Conservation (phyloP, 106 monocot genomes). For the Dioscorea zingiberensis region DNA sequence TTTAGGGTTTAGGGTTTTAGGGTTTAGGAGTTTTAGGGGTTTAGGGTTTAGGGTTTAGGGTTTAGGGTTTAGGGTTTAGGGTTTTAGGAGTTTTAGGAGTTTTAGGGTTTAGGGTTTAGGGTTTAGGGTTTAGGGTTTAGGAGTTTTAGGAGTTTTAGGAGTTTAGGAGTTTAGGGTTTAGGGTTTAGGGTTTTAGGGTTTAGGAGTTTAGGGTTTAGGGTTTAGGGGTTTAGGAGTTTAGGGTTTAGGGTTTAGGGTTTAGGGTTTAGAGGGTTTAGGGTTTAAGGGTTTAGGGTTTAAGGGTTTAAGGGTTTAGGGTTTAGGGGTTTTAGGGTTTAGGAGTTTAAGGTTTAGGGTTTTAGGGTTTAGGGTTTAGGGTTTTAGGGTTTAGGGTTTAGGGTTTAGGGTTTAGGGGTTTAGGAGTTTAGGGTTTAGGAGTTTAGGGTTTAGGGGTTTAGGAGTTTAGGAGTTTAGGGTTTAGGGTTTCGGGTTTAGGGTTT, state of each 20-base stretch:
- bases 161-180: too few relatives aligned
- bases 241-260: too few relatives aligned
- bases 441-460: constrained; percentile 6
- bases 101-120: too few relatives aligned
- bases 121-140: constrained; percentile 7
- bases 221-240: background rate
- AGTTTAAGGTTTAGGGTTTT: constrained; percentile 13
- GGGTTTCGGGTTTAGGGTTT: constrained; percentile 10
- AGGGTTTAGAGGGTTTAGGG: constrained; percentile 1
- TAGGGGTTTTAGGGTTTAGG: constrained; percentile 4
- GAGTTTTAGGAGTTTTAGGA: background rate
- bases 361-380: constrained; percentile 13
- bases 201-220: background rate
- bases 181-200: too few relatives aligned
- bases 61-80: too few relatives aligned
- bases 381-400: constrained; percentile 7
- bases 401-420: constrained; percentile 10
- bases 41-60: constrained; percentile 4
- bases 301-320: too few relatives aligned
- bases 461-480: too few relatives aligned
- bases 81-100: too few relatives aligned
- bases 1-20: constrained; percentile 21
- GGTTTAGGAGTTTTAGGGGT: constrained; percentile 21
- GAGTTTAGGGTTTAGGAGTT: constrained; percentile 14
- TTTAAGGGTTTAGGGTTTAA: constrained; percentile 4